Conservation (phyloP, 75 land plant genomes). For the Ceratopteris richardii region DNA sequence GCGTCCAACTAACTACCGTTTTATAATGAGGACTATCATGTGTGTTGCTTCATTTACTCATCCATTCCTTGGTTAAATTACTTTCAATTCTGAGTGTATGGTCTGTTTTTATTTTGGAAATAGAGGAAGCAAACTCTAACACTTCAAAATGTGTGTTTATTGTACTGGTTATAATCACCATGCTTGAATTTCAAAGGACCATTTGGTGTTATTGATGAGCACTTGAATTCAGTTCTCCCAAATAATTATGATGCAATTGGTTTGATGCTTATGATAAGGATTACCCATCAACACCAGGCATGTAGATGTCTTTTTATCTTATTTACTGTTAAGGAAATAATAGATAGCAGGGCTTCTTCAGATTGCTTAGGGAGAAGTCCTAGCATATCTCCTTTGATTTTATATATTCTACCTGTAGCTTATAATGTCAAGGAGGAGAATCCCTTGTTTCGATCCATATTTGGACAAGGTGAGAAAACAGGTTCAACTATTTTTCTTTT, state of each 20-base stretch:
- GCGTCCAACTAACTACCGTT: too few relatives aligned
- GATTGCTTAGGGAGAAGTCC: not conserved
- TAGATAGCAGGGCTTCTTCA: too few relatives aligned
- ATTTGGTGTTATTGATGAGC: constrained; percentile 88
- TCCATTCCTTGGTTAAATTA: too few relatives aligned
- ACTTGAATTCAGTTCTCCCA: constrained; percentile 74
- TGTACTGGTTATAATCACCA: not conserved
- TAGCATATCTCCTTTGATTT: too few relatives aligned
- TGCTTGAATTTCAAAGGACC: constrained; percentile 57
- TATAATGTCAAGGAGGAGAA: constrained; percentile 83
- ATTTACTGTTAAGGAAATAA: too few relatives aligned
- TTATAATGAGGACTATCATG: too few relatives aligned
- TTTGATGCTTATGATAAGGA: constrained; percentile 92
- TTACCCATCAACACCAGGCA: constrained; percentile 96
- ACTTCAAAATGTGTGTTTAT: too few relatives aligned
- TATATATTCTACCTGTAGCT: constrained; percentile 42
- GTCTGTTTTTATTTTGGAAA: too few relatives aligned
- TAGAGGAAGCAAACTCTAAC: too few relatives aligned
- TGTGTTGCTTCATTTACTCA: too few relatives aligned
- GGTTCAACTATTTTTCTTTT: constrained; percentile 53
- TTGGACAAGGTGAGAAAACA: constrained; percentile 68
- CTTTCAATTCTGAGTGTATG: too few relatives aligned
- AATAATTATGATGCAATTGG: constrained; percentile 99
- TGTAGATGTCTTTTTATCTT: not conserved
- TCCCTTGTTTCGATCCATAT: constrained; percentile 95